Base-by-base conservation (phyloP, 371 early-diverging fungal species). In the Lichtheimia ornata region DNA sequence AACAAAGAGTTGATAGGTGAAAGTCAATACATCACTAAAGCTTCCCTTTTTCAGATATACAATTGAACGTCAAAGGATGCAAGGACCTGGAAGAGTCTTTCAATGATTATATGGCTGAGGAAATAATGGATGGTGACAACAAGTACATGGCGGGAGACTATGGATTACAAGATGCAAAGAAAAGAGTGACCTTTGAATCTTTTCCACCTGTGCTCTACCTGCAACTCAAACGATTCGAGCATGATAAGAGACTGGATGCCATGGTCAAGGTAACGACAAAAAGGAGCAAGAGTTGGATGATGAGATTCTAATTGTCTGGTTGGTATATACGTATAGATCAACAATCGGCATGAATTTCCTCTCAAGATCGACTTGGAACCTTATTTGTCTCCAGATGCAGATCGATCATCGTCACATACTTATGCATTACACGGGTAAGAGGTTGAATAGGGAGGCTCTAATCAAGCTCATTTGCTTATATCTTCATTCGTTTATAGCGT, bases 201-300 rank as follows among this genome's bases (percentile, higher is more conserved):
- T 94, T 99, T 66, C 99, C 99, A 9, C 96, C 96, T 3, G 96
- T 99, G 4, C 81, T 99, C 44, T 98, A 99, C 71, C 75, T 99
- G 59, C 98, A 99, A 71, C 77, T 99, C 60, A 98, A 98, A 71
- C 85, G 99, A 14, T 99, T 99, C 70, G 97, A 97, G 72, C 97
- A 98, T 74, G 99, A 99, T 71, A 88, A 95, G 59, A 84, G 88
- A 75, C 80, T 85, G 15, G 96, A 95, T 67, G 83, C 86, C 2
- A 93, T 94, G 91, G 93, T 97, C 65, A 98, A 98, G 77, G 89
- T 90, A 77, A 30, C 22, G 22, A 22, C 22, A 22, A 22, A 22
- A 22, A 2, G 22, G 35, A 9, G 11, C 11, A 35, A 6, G 9
- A 35, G 35, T 9, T 11, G 35, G 7, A 22, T 22, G 22, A 22